Conservation (phyloP, 305 asterid species). For the Solanum hybrid region DNA sequence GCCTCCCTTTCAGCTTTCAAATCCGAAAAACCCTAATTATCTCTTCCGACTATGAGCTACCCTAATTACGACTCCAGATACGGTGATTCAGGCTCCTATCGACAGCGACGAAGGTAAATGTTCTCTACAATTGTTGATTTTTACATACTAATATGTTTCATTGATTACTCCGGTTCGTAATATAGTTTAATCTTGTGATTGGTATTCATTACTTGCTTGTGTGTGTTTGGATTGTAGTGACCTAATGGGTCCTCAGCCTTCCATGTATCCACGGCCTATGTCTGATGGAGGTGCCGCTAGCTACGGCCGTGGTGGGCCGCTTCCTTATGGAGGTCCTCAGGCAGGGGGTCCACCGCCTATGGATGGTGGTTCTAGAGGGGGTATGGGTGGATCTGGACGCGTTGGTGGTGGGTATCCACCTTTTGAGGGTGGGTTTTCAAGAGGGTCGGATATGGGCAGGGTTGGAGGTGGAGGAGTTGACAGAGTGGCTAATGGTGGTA, state of each 20-base stretch:
- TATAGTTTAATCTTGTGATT: neutral
- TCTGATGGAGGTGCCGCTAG: slow-evolving; percentile 38
- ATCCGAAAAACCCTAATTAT: slow-evolving; percentile 30
- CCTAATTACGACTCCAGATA: slow-evolving; percentile 54
- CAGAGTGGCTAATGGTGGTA: slow-evolving; percentile 29
- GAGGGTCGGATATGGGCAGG: slow-evolving; percentile 1
- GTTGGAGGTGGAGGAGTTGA: slow-evolving; percentile 12
- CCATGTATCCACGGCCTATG: slow-evolving; percentile 30
- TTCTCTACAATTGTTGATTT: neutral
- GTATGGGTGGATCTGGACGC: slow-evolving; percentile 2
- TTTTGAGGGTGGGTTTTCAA: slow-evolving; percentile 4
- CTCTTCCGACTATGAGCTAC: slow-evolving; percentile 31
- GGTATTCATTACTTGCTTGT: neutral
- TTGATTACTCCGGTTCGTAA: neutral
- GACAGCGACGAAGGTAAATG: slow-evolving; percentile 75
- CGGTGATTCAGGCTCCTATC: slow-evolving; percentile 62
- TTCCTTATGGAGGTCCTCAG: slow-evolving; percentile 37
- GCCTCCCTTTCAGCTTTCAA: slow-evolving; percentile 12
- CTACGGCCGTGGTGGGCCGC: slow-evolving; percentile 54
- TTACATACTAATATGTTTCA: neutral
- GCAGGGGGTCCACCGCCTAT: slow-evolving; percentile 31
- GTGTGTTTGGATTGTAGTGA: slow-evolving; percentile 38
- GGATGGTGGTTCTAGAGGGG: slow-evolving; percentile 25
- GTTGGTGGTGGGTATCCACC: slow-evolving; percentile 6
- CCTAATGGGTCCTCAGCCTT: slow-evolving; percentile 46